Conservation (phyloP, 768 basidiomycete species). For the Tulasnella sp. region DNA sequence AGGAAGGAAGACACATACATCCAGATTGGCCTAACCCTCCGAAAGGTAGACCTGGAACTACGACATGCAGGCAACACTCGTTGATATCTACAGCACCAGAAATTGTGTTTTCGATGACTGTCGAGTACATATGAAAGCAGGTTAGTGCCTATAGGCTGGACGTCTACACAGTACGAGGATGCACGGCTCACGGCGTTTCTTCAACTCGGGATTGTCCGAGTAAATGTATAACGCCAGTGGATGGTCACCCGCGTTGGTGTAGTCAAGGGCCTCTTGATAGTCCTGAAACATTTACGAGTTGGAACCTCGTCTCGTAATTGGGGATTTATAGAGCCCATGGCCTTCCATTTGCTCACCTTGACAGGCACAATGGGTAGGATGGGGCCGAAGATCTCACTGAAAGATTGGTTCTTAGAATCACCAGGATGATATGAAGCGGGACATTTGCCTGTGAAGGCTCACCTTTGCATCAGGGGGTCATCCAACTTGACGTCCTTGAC, state of each 20-base stretch:
- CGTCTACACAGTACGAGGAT: background rate
- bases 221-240: constrained; percentile 75
- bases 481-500: constrained; percentile 20
- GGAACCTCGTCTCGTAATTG: background rate
- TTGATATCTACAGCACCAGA: constrained; percentile 64
- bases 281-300: constrained; percentile 16
- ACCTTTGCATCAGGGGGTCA: constrained; percentile 73
- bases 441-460: constrained; percentile 24
- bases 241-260: constrained; percentile 52
- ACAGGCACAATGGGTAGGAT: constrained; percentile 65
- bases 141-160: background rate
- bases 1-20: constrained; percentile 35
- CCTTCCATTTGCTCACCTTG: constrained; percentile 30
- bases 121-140: background rate
- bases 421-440: too few relatives aligned
- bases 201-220: constrained; percentile 44
- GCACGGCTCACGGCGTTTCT: constrained; percentile 41
- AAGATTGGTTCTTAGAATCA: too few relatives aligned
- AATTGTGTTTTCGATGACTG: constrained; percentile 58
- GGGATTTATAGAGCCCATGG: too few relatives aligned
- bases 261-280: constrained; percentile 59
- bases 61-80: constrained; percentile 47
- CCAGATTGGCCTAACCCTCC: constrained; percentile 66
- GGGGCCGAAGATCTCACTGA: constrained; percentile 77
- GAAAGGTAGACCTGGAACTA: constrained; percentile 56